Evolutionary conservation across 306 rosid genomes (phyloP), one percentile per base, ranked within the genome.

Genomic region (Datisca glomerata): DNA sequence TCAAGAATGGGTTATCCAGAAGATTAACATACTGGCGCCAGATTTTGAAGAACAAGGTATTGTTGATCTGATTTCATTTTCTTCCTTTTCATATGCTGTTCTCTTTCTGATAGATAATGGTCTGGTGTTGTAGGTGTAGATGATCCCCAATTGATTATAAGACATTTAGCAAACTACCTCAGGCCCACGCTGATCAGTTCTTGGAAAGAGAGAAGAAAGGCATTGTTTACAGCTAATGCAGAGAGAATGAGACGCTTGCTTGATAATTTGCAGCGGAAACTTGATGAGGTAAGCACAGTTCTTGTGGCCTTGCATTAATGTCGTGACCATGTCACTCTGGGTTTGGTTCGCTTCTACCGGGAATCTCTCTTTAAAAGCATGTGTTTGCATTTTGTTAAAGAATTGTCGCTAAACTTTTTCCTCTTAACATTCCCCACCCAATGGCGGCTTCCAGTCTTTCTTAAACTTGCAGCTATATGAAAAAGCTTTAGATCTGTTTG

Each of bases 31-130:
- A 42, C 70, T 80, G 53, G 57, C 75, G 53, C 79, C 95, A 56
- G 96, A 89, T 61, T 73, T 89, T 51, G 86, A 66, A 67, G 98
- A 89, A 56, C 93, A 84, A 74, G 89, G 98, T 89, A 46, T n/a
- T n/a, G n/a, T n/a, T n/a, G n/a, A n/a, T n/a, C n/a, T n/a, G n/a
- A n/a, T n/a, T n/a, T n/a, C n/a, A n/a, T n/a, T n/a, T n/a, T n/a
- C n/a, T n/a, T n/a, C n/a, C n/a, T n/a, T n/a, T n/a, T n/a, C n/a
- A n/a, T n/a, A n/a, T n/a, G n/a, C n/a, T n/a, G n/a, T n/a, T n/a
- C n/a, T n/a, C n/a, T n/a, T 61, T 55, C 60, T 71, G 61, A 72
- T 61, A 42, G 42, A 28, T 37, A 13, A 20, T 36, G 17, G 41
- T 6, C 7, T 36, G 17, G 6, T 59, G 47, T 78, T 56, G 54